Evolutionary conservation across 176 grass and related monocot genomes (phyloP), one percentile per base, ranked within the genome.

Genomic region (Raddia guianensis): DNA sequence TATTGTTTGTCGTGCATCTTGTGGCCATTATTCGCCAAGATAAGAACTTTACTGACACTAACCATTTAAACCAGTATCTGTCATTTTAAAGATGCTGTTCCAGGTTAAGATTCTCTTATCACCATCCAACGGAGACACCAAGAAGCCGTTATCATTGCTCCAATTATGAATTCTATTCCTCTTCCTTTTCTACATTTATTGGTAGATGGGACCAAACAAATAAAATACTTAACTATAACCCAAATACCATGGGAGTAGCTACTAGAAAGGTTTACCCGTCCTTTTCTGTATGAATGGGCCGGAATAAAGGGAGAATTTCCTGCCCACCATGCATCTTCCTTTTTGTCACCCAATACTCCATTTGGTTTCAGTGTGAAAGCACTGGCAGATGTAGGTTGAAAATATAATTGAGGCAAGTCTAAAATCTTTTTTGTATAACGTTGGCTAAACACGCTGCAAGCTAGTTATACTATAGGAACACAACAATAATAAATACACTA

Each of bases 251-350:
- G 57, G 77, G 32, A 69, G 87, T 89, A 77, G 82, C 72, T 89
- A 56, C 82, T 89, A 84, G 82, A 89, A 89, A 76, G 77, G 37
- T 14, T 65, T 85, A 79, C 73, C 75, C 40, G 56, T 79, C 67
- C 67, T 64, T 85, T 65, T 85, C 55, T 72, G 79, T 50, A 72
- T 72, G 43, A 63, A 82, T 15, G 62, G 59, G n/a, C n/a, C n/a
- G n/a, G 89, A 91, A 91, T 91, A 91, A 91, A 87, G 72, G 27
- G 8, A 69, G 82, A 81, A 88, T 83, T 88, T 88, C 56, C 8
- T 88, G 83, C 79, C 86, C 90, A 91, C 83, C 47, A 81, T 81
- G 85, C 76, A 80, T 70, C 70, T 88, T 74, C 65, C n/a, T 78
- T 81, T 84, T 61, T 88, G 82, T 88, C 82, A 56, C 21, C 19